Percentiles rank a stretch among this genome's conserved stretches.
Conservation (phyloP, 2,329 filamentous ascomycete genomes). For the Hypoxylon sp. region DNA sequence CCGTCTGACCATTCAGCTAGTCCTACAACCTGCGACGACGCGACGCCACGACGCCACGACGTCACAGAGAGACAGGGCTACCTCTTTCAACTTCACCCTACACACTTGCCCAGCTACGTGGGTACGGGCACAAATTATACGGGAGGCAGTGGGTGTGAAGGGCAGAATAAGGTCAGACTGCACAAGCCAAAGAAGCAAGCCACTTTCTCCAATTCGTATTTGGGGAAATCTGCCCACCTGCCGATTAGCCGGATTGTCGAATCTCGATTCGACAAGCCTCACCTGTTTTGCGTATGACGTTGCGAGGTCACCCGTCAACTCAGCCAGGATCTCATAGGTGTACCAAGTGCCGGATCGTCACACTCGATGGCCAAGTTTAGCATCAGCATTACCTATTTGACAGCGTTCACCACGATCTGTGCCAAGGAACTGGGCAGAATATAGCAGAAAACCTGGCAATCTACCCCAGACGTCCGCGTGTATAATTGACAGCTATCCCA, state of each 20-base stretch:
- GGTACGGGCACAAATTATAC: too few species aligned
- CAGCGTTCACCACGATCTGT: slow-evolving; percentile 13
- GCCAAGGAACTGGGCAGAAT: slow-evolving; percentile 27
- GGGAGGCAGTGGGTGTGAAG: neutral
- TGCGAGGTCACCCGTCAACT: slow-evolving; percentile 19
- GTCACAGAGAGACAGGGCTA: slow-evolving; percentile 33
- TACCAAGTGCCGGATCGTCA: slow-evolving; percentile 22
- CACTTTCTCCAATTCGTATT: neutral
- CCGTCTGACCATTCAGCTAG: neutral
- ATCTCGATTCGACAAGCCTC: slow-evolving; percentile 12
- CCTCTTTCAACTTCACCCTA: slow-evolving; percentile 41
- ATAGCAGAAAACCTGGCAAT: slow-evolving; percentile 15
- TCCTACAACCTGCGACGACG: neutral
- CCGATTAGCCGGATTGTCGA: slow-evolving; percentile 27
- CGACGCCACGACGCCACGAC: slow-evolving; percentile 42
- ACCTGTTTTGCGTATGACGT: slow-evolving; percentile 33
- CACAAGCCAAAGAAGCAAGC: neutral
- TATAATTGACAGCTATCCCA: slow-evolving; percentile 24
- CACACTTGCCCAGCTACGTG: too few species aligned
- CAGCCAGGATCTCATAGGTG: slow-evolving; percentile 19
- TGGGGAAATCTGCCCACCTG: slow-evolving; percentile 16
- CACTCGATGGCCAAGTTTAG: slow-evolving; percentile 14
- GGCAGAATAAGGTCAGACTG: too few species aligned
- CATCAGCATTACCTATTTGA: slow-evolving; percentile 21
- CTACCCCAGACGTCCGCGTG: slow-evolving; percentile 9